Evolutionary conservation across 208 protist species (phyloP), one percentile per base, ranked within the genome.

Genomic region (Acanthamoeba triangularis): DNA sequence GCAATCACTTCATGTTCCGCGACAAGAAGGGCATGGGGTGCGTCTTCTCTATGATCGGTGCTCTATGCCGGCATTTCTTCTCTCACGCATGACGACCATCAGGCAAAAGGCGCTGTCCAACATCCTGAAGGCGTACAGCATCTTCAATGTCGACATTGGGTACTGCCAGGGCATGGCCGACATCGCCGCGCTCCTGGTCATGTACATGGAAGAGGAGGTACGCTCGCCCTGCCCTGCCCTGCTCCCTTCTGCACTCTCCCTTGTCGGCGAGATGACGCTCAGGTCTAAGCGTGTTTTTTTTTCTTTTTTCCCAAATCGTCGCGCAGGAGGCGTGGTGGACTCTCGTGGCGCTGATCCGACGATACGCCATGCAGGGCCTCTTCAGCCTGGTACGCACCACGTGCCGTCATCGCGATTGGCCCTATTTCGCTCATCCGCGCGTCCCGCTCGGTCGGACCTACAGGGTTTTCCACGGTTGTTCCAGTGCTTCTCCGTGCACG

Each of bases 141-240:
- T 95, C 28, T 56, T 91, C 80, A 87, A 96, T 63, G 44, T 74
- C 28, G 72, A 76, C 28, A 65, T 96, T 6, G 95, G 95, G 67
- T 96, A 96, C 74, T 96, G 95, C 92, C 95, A 96, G 61, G 95
- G 95, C 23, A 56, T 95, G 82, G 41, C 54, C 47, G 92, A 93
- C 59, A 56, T 96, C 11, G 87, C n/a, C 23, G 92, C 49, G 25
- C 5, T 88, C 41, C 56, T 95, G 33, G 74, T 96, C 6, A 88
- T 95, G 92, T 56, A 96, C 69, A 61, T 96, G 92, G 18, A 37
- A 7, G 92, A 90, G 8, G 84, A 90, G 84, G 84, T 85, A n/a
- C 25, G 35, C n/a, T n/a, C n/a, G n/a, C n/a, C n/a, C n/a, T n/a
- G 52, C 52, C 52, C 1, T 5, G 52, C 52, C 18, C 18, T 23